Conservation (phyloP, 2,329 filamentous ascomycete genomes). For the Cladosporium sp. region DNA sequence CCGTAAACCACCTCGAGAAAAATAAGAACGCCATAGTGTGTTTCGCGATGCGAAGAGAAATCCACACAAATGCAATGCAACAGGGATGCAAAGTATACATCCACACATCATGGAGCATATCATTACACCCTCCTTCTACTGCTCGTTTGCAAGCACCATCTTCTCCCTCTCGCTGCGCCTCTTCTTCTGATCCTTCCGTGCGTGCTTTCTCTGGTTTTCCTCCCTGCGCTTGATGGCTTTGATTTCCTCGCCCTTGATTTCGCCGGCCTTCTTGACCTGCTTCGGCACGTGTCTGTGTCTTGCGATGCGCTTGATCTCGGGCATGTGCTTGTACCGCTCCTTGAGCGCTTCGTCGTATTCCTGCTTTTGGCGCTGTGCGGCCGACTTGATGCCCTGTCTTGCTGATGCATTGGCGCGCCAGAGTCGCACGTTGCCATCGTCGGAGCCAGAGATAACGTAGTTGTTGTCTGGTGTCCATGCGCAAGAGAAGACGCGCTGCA, state of each 20-base stretch:
- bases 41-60: neutral
- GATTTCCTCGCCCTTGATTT: slow-evolving; percentile 90
- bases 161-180: slow-evolving; percentile 82
- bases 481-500: slow-evolving; percentile 88
- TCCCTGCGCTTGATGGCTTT: slow-evolving; percentile 82
- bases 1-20: too few relatives aligned
- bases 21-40: neutral
- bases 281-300: slow-evolving; percentile 88
- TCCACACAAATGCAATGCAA: neutral
- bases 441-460: slow-evolving; percentile 84
- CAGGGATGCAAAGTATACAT: neutral
- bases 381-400: slow-evolving; percentile 77
- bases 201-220: slow-evolving; percentile 91
- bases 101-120: too few relatives aligned
- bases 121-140: slow-evolving; percentile 35
- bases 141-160: slow-evolving; percentile 70
- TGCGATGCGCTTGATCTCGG: slow-evolving; percentile 85
- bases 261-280: slow-evolving; percentile 88
- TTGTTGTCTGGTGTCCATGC: slow-evolving; percentile 84
- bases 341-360: slow-evolving; percentile 88
- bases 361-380: slow-evolving; percentile 77
- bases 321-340: slow-evolving; percentile 88
- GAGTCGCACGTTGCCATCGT: slow-evolving; percentile 85
- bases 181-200: slow-evolving; percentile 72
- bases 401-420: slow-evolving; percentile 86